Base-by-base conservation (phyloP, 768 basidiomycete genomes). In the Boletus rufocinnamomeus region DNA sequence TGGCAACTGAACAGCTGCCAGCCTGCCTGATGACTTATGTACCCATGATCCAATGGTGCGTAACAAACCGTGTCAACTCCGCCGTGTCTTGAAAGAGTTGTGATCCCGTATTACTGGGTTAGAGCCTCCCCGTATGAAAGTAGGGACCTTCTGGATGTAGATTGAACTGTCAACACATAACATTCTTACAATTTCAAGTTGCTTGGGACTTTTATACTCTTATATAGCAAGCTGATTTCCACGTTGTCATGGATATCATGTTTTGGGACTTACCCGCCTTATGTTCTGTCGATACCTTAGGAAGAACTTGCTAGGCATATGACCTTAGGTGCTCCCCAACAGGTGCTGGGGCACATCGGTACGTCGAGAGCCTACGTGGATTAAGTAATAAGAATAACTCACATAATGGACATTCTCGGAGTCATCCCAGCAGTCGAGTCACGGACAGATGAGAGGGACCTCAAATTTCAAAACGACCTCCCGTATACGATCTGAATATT, bases 181-280 rank as follows among this genome's bases (percentile, higher is more conserved):
- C 11, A 19, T 6, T 30, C 13, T 21, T 21, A 17, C 28, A 16
- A 8, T 46, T 35, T n/a, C 28, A 16, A 8, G 40, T 35, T n/a
- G 11, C 25, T n/a, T 40, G 25, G 13, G 19, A 28, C 19, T 40
- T 16, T 40, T 19, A 40, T 40, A n/a, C 38, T 10, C 38, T 51
- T 40, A 40, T 13, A 16, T 23, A 23, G 28, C 4, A 48, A 40
- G 43, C 16, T 8, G n/a, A 25, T 10, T 21, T 25, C 17, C 13
- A n/a, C 28, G 59, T 57, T 62, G 50, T 37, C 46, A 62, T 57
- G 61, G 59, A 61, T 25, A 54, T 47, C 37, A 30, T 11, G 19
- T 44, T 23, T 28, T 0, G 17, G 27, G 25, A 40, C 37, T 11
- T 25, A 28, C 38, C 38, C 8, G 9, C 17, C 19, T n/a, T n/a